These are phyloP conservation scores for Lonicera japonica DNA, from an alignment of 129 eudicot species.

Conservation along the genomic window DNA sequence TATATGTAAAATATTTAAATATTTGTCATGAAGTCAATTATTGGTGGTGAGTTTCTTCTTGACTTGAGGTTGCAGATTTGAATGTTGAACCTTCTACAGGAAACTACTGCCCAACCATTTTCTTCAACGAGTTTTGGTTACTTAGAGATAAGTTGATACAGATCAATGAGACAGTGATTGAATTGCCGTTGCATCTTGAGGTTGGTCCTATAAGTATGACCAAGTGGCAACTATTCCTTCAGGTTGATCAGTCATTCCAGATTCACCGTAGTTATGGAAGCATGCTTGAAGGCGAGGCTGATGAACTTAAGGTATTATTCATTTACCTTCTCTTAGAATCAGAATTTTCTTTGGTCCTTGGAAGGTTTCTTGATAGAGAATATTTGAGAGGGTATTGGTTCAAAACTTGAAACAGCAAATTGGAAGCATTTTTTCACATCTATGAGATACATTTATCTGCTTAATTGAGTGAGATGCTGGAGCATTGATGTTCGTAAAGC, in stretches of 20 bases:
- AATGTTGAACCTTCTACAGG: constrained; percentile 76
- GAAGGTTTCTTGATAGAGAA: no score
- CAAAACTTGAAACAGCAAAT: no score
- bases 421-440: no score
- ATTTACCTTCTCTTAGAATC: not conserved
- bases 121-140: constrained; percentile 94
- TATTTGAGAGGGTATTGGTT: no score
- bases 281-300: constrained; percentile 98
- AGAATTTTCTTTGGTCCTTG: not conserved
- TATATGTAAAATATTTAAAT: no score
- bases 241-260: constrained; percentile 93
- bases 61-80: constrained; percentile 54
- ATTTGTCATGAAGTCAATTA: constrained; percentile 3
- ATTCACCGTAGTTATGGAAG: constrained; percentile 93
- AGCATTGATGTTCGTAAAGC: no score
- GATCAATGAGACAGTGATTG: constrained; percentile 72
- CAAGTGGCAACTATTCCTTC: constrained; percentile 90
- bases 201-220: constrained; percentile 98
- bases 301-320: constrained; percentile 76
- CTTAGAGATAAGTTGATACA: constrained; percentile 80
- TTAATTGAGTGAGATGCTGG: no score
- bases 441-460: no score
- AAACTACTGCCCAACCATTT: constrained; percentile 79
- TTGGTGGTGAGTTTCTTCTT: constrained; percentile 49
- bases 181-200: constrained; percentile 73